phyloP scores from a whole-genome alignment of 306 rosid genomes.

The Cicer arietinum region DNA sequence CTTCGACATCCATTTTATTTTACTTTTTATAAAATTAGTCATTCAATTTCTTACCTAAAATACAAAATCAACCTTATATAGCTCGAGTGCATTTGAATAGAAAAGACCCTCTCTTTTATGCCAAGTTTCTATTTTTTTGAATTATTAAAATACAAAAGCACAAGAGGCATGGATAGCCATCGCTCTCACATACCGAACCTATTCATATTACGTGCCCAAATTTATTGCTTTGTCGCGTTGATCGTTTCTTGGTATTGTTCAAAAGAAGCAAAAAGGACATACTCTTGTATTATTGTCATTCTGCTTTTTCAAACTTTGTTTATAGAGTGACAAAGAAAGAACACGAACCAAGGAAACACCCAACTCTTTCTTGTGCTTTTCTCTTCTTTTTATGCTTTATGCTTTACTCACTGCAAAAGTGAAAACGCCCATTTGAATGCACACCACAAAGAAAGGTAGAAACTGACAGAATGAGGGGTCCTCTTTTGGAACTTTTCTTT shows the following conservation, averaged over 20 bases:
- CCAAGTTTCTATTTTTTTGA: constrained; percentile 24
- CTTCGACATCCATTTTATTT: too few species aligned
- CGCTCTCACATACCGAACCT: constrained; percentile 29
- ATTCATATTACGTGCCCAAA: constrained; percentile 41
- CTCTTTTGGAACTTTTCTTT: constrained; percentile 48
- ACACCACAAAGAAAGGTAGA: constrained; percentile 27
- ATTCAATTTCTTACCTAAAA: too few species aligned
- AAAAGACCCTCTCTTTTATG: neutral
- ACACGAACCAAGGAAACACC: constrained; percentile 52
- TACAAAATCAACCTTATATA: too few species aligned
- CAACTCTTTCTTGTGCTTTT: constrained; percentile 48
- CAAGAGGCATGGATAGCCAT: constrained; percentile 36
- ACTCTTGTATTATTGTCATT: constrained; percentile 45
- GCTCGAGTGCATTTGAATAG: too few species aligned
- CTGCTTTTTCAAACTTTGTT: constrained; percentile 43
- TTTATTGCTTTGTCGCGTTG: constrained; percentile 45
- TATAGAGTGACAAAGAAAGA: constrained; percentile 54
- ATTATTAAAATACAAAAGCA: constrained; percentile 27
- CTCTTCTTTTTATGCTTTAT: constrained; percentile 60
- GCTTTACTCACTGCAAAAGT: constrained; percentile 55
- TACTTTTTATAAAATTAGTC: too few species aligned
- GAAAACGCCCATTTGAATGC: constrained; percentile 53
- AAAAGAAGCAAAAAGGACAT: constrained; percentile 52
- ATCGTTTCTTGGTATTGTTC: constrained; percentile 47
- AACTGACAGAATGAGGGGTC: constrained; percentile 14